Base-by-base conservation (phyloP, 2,329 filamentous ascomycete species). In the Arachnomyces sp. region DNA sequence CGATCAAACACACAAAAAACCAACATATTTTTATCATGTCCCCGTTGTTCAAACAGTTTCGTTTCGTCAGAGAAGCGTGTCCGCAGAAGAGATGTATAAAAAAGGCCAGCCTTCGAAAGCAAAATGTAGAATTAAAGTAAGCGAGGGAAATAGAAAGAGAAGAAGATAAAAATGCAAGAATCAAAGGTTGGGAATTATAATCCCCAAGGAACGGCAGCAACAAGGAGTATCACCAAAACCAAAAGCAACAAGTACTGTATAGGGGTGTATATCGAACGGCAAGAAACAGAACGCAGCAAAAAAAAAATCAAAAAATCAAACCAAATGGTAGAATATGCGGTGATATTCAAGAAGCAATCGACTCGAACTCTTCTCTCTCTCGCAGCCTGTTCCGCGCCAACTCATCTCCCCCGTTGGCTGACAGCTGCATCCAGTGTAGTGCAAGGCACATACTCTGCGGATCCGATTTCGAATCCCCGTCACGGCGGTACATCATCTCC, bases 361-460 rank as follows among this genome's bases (percentile, higher is more conserved):
- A 72, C 54, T 79, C 75, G 58, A 79, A 73, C 56, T 80, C 76
- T 52, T 76, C 73, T 34, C 75, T 64, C 65, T 93, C 85, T 48
- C 81, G 75, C 60, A 95, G 67, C 64, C 90, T 89, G 59, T 82
- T 83, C 57, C 79, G 81, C 14, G 90, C 90, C 50, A 94, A 69
- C 55, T 83, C 77, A 59, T 96, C 90, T 1, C 88, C 88, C n/a
- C 88, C 88, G 40, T 76, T 75, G 52, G 86, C 84, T 29, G 85
- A 88, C 49, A 85, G 72, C 66, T 90, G 86, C 88, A 96, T 95
- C 89, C 90, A 96, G 68, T 96, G 90, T 63, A 93, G 81, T 7
- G 90, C 90, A 42, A 94, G 78, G 54, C 89, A 95, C 84, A 96
- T 92, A 31, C 88, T 79, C 39, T 82, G 82, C 2, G 86, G 85